Conservation (phyloP, 73 alveolate species). For the Blepharisma stoltei region DNA sequence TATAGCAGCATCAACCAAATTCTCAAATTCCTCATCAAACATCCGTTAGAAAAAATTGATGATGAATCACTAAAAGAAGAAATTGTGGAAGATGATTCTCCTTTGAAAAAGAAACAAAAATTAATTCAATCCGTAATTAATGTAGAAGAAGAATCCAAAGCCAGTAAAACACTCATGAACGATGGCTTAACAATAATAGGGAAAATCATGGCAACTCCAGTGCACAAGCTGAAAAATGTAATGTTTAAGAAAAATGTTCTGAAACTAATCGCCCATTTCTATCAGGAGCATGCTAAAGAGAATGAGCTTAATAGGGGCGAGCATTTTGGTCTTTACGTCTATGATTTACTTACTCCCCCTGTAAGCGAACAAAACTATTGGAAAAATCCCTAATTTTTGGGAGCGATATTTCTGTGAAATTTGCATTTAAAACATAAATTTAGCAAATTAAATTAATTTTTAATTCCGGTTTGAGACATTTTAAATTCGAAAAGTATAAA, state of each 20-base stretch:
- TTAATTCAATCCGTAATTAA: not conserved
- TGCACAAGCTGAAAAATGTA: conserved; percentile 6
- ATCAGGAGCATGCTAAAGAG: conserved; percentile 21
- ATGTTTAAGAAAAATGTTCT: conserved; percentile 25
- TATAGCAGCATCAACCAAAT: not conserved
- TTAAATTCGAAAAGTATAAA: no score
- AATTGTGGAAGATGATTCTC: not conserved
- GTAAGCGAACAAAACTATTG: no score
- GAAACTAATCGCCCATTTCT: not conserved
- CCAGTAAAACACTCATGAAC: not conserved
- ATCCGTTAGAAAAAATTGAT: conserved; percentile 17
- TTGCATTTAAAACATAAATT: no score
- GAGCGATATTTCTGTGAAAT: no score
- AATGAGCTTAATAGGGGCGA: not conserved
- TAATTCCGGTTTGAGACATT: no score
- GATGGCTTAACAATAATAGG: conserved; percentile 2
- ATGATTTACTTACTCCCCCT: not conserved
- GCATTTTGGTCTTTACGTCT: not conserved
- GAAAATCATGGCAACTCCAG: conserved; percentile 2
- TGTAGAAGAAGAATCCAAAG: not conserved
- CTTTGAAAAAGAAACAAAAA: not conserved
- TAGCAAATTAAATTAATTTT: no score
- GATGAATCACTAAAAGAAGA: not conserved
- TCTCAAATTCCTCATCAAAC: not conserved
- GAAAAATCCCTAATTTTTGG: no score